Evolutionary conservation across 306 rosid genomes (phyloP).

Genomic region (Abrus precatorius): DNA sequence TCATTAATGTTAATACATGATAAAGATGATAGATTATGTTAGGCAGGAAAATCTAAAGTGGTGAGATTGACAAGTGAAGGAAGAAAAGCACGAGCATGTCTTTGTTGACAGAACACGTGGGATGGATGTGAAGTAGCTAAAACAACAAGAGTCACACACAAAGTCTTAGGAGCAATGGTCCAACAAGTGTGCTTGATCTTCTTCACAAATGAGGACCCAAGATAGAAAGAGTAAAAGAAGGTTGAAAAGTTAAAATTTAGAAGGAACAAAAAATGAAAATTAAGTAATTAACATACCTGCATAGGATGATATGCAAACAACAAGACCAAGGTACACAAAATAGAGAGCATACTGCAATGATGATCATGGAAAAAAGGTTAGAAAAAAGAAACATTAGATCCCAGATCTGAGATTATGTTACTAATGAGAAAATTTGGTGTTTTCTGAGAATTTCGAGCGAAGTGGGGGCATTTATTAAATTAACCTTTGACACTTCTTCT

Average conservation of each 20-base stretch:
- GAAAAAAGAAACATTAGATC: slow-evolving; percentile 38
- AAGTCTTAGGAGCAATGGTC: slow-evolving; percentile 48
- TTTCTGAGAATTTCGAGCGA: not conserved
- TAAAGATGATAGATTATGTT: slow-evolving; percentile 48
- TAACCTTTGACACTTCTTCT: slow-evolving; percentile 88
- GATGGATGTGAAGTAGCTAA: slow-evolving; percentile 56
- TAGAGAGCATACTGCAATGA: slow-evolving; percentile 89
- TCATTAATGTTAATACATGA: slow-evolving; percentile 25
- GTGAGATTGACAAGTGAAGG: slow-evolving; percentile 51
- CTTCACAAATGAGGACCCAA: slow-evolving; percentile 44
- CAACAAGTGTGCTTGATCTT: slow-evolving; percentile 40
- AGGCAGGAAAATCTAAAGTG: slow-evolving; percentile 23
- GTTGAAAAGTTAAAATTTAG: not conserved
- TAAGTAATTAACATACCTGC: slow-evolving; percentile 68
- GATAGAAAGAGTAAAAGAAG: not conserved
- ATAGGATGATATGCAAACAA: slow-evolving; percentile 91
- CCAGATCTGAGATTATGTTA: slow-evolving; percentile 60
- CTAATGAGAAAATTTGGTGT: not conserved
- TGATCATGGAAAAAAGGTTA: not conserved
- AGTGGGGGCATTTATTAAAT: not conserved
- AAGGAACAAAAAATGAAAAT: not conserved
- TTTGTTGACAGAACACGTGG: slow-evolving; percentile 53
- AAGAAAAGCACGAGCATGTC: slow-evolving; percentile 46
- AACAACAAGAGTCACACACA: slow-evolving; percentile 33
- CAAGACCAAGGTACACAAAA: slow-evolving; percentile 91